A percentile compares a stretch with the other conserved stretches of the same genome.
These are phyloP conservation scores for Huntiella savannae DNA, from an alignment of 2,329 filamentous ascomycete species.

Conservation along the genomic window DNA sequence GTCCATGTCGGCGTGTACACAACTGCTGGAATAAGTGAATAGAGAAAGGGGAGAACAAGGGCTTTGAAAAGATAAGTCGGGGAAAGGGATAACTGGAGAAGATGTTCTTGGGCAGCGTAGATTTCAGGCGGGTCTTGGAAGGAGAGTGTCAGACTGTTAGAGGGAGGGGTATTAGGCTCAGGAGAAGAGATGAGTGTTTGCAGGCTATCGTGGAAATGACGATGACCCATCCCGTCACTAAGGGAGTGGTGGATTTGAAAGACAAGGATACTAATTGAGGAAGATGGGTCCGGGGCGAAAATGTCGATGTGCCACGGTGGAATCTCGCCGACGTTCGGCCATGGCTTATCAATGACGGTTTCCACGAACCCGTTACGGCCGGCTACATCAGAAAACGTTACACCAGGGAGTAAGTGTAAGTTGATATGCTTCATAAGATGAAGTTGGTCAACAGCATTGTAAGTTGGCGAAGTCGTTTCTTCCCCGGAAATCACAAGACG, in stretches of 20 bases:
- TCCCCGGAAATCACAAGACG: constrained; percentile 24
- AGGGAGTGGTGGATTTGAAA: constrained; percentile 35
- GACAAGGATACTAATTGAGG: constrained; percentile 21
- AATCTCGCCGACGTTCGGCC: constrained; percentile 20
- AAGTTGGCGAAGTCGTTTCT: constrained; percentile 21
- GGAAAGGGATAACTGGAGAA: constrained; percentile 20
- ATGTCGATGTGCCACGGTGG: constrained; percentile 31
- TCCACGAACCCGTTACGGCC: neutral
- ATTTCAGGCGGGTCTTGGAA: constrained; percentile 13
- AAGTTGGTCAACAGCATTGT: too few species aligned
- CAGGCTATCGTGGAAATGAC: constrained; percentile 29
- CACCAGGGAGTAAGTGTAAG: constrained; percentile 13
- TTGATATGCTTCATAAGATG: constrained; percentile 20
- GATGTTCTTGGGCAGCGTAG: constrained; percentile 22
- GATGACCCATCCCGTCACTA: constrained; percentile 30
- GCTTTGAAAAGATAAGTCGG: constrained; percentile 22
- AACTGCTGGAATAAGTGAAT: constrained; percentile 20
- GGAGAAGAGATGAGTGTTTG: constrained; percentile 23
- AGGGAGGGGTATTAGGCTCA: neutral
- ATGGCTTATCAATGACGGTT: constrained; percentile 22
- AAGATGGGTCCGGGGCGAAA: constrained; percentile 18
- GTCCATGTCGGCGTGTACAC: constrained; percentile 20
- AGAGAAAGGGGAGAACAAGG: constrained; percentile 23
- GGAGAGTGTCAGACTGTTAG: neutral
- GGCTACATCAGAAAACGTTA: neutral